Evolutionary conservation across 1,284 basidiomycete genomes (phyloP).

Genomic region (Taiwanofungus camphoratus): DNA sequence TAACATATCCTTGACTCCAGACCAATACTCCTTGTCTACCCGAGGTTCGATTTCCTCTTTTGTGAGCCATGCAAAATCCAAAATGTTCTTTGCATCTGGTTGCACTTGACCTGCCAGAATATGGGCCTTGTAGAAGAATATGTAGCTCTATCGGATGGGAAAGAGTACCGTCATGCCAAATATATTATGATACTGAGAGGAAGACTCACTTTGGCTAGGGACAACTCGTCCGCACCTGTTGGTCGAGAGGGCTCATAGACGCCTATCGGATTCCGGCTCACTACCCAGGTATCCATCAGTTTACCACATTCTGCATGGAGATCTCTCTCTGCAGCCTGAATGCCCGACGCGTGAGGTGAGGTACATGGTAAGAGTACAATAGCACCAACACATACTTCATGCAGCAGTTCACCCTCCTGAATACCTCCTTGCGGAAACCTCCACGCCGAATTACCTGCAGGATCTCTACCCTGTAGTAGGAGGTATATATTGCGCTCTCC

Average conservation of each 20-base stretch:
- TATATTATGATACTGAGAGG: not conserved
- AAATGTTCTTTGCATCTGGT: slow-evolving; percentile 45
- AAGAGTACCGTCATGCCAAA: slow-evolving; percentile 1
- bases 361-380: slow-evolving; percentile 6
- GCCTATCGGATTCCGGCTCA: slow-evolving; percentile 70
- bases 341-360: not conserved
- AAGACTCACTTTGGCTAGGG: slow-evolving; percentile 19
- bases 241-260: slow-evolving; percentile 46
- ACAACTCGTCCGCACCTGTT: slow-evolving; percentile 9
- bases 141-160: slow-evolving; percentile 24
- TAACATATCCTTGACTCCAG: slow-evolving; percentile 71
- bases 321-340: slow-evolving; percentile 64
- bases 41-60: slow-evolving; percentile 76
- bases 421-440: slow-evolving; percentile 73
- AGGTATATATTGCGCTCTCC: slow-evolving; percentile 87
- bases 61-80: slow-evolving; percentile 86
- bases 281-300: slow-evolving; percentile 80
- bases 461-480: slow-evolving; percentile 53
- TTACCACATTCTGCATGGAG: slow-evolving; percentile 63
- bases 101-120: slow-evolving; percentile 74
- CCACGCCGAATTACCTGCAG: slow-evolving; percentile 58
- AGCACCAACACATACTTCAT: slow-evolving; percentile 54
- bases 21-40: slow-evolving; percentile 68
- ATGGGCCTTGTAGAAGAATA: slow-evolving; percentile 81
- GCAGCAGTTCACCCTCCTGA: slow-evolving; percentile 59